These are phyloP conservation scores for Leptographium radiaticola DNA, from an alignment of 2,329 filamentous ascomycete genomes.

Conservation along the genomic window DNA sequence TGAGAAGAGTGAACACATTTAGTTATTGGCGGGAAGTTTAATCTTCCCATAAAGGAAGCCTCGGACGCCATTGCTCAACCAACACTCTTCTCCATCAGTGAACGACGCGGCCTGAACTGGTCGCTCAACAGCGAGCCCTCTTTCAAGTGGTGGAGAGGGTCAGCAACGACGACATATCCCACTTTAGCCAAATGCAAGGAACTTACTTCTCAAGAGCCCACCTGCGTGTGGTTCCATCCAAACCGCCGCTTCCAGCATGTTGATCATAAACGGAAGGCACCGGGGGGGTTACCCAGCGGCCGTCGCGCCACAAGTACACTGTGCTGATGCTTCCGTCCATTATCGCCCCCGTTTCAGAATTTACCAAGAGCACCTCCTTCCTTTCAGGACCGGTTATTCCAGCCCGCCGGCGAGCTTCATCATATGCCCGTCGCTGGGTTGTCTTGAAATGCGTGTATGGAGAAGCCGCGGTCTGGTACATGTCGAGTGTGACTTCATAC, in stretches of 20 bases:
- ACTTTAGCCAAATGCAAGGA: neutral
- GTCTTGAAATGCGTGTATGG: slow-evolving; percentile 83
- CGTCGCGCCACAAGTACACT: slow-evolving; percentile 63
- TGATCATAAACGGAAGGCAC: slow-evolving; percentile 29
- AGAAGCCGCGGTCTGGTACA: slow-evolving; percentile 26
- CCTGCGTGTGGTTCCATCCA: slow-evolving; percentile 67
- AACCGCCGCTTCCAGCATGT: slow-evolving; percentile 52
- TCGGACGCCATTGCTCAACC: slow-evolving; percentile 78
- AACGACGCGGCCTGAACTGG: slow-evolving; percentile 46
- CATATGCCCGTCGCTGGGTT: slow-evolving; percentile 59
- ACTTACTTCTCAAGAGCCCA: slow-evolving; percentile 63
- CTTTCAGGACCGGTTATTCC: slow-evolving; percentile 39
- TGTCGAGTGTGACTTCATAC: slow-evolving; percentile 33
- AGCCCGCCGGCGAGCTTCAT: slow-evolving; percentile 50
- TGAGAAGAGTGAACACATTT: too few species aligned
- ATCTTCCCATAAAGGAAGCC: slow-evolving; percentile 53
- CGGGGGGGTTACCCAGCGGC: slow-evolving; percentile 69
- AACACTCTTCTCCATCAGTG: slow-evolving; percentile 62
- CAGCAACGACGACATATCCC: neutral
- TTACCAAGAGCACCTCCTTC: slow-evolving; percentile 66
- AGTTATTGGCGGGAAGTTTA: neutral
- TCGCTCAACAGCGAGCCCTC: slow-evolving; percentile 52
- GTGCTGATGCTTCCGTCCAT: slow-evolving; percentile 83
- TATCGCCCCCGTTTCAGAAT: slow-evolving; percentile 43
- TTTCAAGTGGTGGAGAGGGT: slow-evolving; percentile 12